Base-by-base conservation (phyloP, 768 basidiomycete species). In the Dentipellis sp. region DNA sequence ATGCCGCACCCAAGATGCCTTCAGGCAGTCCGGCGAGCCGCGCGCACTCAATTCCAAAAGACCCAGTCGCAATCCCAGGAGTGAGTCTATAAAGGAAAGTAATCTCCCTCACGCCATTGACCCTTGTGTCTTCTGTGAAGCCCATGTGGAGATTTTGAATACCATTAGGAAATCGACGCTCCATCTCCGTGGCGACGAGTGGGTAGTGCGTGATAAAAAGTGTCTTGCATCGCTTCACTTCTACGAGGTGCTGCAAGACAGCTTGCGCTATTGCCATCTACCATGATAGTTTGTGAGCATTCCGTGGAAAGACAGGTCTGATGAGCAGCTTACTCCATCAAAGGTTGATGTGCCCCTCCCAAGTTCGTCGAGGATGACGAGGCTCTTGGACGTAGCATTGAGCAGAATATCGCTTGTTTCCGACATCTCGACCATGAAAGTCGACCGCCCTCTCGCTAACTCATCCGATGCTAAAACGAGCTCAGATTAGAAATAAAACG, bases 171-270 rank as follows among this genome's bases (percentile, higher is more conserved):
- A 79, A 86, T 56, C 75, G 75, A 29, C 73, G 75, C 61, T 81
- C 80, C 22, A 91, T 65, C 46, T 82, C 82, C 4, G 75, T 70
- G n/a, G 91, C 91, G 11, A 95, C 80, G 37, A 85, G 73, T 3
- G 94, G 93, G 65, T 97, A 97, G 67, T 97, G 94, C 0, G 95
- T 97, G 64, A 97, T 95, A 69, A 97, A 98, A 37, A 97, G 70
- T 1, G 88, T 89, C 68, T 84, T 86, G 70, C 82, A 84, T 59
- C 76, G 76, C 23, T 75, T 78, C 1, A 65, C 67, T 58, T 78
- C 69, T 14, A 86, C 75, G 8, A 94, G 75, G 54, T 91, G 79
- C 56, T 88, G 78, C 39, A 95, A 72, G 0, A 90, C 88, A 2
- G 91, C 89, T 50, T 82, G 76, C 4, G 92, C 92, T 56, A 94